These are phyloP conservation scores for Rutstroemia sp. DNA, from an alignment of 2,329 filamentous ascomycete genomes.

Conservation along the genomic window DNA sequence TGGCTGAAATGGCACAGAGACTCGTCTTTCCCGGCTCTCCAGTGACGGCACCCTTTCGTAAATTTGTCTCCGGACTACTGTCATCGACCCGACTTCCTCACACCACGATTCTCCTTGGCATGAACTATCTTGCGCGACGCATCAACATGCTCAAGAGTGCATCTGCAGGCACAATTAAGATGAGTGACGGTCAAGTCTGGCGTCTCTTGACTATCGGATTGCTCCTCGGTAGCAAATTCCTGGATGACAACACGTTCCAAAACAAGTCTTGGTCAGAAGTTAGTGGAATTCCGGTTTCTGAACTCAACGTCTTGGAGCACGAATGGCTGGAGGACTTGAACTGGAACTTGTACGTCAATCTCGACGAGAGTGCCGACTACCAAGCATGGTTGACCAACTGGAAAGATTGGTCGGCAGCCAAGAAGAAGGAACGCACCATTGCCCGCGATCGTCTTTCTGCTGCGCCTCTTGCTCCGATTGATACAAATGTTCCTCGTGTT, in stretches of 20 bases:
- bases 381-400: constrained; percentile 58
- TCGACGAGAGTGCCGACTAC: constrained; percentile 54
- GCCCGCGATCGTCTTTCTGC: constrained; percentile 32
- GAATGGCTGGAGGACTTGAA: constrained; percentile 62
- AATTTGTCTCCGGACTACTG: constrained; percentile 66
- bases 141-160: constrained; percentile 49
- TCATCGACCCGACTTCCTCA: constrained; percentile 65
- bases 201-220: constrained; percentile 62
- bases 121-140: constrained; percentile 60
- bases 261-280: constrained; percentile 73
- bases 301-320: constrained; percentile 61
- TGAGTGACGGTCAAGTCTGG: constrained; percentile 53
- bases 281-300: constrained; percentile 60
- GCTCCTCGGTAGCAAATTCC: constrained; percentile 66
- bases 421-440: constrained; percentile 31
- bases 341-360: constrained; percentile 63
- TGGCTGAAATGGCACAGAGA: constrained; percentile 63
- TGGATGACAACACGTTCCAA: constrained; percentile 74
- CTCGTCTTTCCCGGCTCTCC: constrained; percentile 54
- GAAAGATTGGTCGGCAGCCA: constrained; percentile 50
- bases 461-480: constrained; percentile 35
- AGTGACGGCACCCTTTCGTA: constrained; percentile 58
- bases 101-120: constrained; percentile 62
- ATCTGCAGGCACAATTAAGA: constrained; percentile 24
- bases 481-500: constrained; percentile 52